phyloP scores from a whole-genome alignment of 805 yeast species.

The Candida silvicultrix region DNA sequence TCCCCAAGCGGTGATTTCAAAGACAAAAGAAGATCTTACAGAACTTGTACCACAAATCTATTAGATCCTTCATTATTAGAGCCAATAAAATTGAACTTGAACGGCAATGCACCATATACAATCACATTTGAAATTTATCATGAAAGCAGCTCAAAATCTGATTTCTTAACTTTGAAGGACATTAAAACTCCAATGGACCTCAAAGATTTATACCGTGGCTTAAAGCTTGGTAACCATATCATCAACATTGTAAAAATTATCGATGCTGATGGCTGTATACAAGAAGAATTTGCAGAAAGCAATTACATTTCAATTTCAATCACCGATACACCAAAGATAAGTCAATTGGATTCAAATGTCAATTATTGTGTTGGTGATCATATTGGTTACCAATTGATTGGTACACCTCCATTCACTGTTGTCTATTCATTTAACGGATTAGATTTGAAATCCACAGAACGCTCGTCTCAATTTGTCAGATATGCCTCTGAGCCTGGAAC shows the following conservation, averaged over 20 bases:
- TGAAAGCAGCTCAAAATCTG: conserved; percentile 50
- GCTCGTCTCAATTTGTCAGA: conserved; percentile 47
- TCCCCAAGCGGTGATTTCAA: conserved; percentile 57
- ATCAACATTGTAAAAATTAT: conserved; percentile 49
- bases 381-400: conserved; percentile 67
- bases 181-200: conserved; percentile 34
- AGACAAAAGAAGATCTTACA: conserved; percentile 39
- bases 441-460: conserved; percentile 49
- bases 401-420: conserved; percentile 74
- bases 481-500: conserved; percentile 81
- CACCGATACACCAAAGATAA: conserved; percentile 72
- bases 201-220: conserved; percentile 38
- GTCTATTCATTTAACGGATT: conserved; percentile 66
- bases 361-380: conserved; percentile 93
- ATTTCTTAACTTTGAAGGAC: conserved; percentile 36
- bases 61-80: conserved; percentile 30
- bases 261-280: conserved; percentile 68
- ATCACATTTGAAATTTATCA: conserved; percentile 54
- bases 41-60: conserved; percentile 40
- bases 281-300: conserved; percentile 34
- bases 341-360: conserved; percentile 30
- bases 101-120: conserved; percentile 58
- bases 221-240: conserved; percentile 66
- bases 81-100: conserved; percentile 48
- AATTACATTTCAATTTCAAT: conserved; percentile 50